A percentile compares a stretch with the other conserved stretches of the same genome.
Evolutionary conservation across 345 rosid species (phyloP).

Genomic region (Boechera divaricarpa): DNA sequence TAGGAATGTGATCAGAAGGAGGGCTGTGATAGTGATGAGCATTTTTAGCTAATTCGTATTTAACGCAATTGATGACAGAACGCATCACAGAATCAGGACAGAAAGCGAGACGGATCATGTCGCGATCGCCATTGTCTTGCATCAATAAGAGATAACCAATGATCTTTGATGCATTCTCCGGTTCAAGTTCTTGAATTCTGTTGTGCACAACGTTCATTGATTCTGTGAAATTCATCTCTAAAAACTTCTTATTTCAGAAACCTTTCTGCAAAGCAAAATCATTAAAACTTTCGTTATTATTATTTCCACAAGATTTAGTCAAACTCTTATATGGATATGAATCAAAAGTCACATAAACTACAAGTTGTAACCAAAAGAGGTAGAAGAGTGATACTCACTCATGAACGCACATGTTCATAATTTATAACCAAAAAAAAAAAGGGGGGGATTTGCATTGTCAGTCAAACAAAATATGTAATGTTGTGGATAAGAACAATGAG

Average conservation of each 20-base stretch:
- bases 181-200: constrained; percentile 85
- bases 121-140: constrained; percentile 73
- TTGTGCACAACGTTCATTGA: constrained; percentile 78
- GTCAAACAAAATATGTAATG: constrained; percentile 22
- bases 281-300: background rate
- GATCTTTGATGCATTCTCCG: constrained; percentile 81
- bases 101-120: constrained; percentile 91
- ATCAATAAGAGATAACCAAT: constrained; percentile 74
- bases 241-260: constrained; percentile 27
- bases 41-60: constrained; percentile 55
- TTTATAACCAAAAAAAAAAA: background rate
- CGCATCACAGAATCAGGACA: constrained; percentile 69
- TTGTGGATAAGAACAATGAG: constrained; percentile 22
- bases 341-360: constrained; percentile 24
- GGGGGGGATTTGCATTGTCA: background rate
- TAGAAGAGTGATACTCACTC: constrained; percentile 36
- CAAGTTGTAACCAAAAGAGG: constrained; percentile 30
- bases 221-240: constrained; percentile 77
- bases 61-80: constrained; percentile 67
- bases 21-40: constrained; percentile 24
- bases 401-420: constrained; percentile 34
- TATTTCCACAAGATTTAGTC: constrained; percentile 3
- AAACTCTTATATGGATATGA: constrained; percentile 27
- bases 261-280: constrained; percentile 39
- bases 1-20: constrained; percentile 47